Base-by-base conservation (phyloP, 805 yeast species). In the Torulaspora indica region DNA sequence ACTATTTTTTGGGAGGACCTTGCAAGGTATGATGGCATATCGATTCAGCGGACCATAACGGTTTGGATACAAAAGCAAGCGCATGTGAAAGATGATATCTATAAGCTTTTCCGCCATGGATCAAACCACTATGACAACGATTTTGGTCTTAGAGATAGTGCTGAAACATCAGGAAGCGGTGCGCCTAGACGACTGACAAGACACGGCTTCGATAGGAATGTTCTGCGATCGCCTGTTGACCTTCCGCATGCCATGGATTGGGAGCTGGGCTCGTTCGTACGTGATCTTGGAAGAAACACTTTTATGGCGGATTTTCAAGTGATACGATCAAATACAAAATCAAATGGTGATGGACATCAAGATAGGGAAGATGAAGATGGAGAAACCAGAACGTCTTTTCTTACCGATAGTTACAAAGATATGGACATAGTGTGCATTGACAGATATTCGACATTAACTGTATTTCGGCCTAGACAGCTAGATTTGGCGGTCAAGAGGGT, bases 1-100 rank as follows among this genome's bases (percentile, higher is more conserved):
- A 35, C 53, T 3, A 22, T 42, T 7, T 34, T 46, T 4, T 57
- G 58, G 58, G 45, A 51, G 27, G 49, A 53, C 13, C 17, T 52
- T 22, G 46, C 49, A 12, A 40, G 46, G n/a, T 41, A 35, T 22
- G 45, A 48, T 24, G 58, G 57, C 13, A 54, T 52, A 27, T 55
- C 52, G 7, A 38, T 43, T 15, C 28, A 52, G 12, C 42, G 47
- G 24, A 36, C 54, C 5, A 44, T 46, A 2, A 42, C 46, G 13
- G 61, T 53, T n/a, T 60, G 64, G 64, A 56, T 50, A 34, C 57
- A 57, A 40, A 40, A 43, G 33, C 51, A 47, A 29, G 51, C 52
- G n/a, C 51, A 52, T 9, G 40, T 42, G 14, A 49, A 49, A 24
- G 57, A 53, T 38, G 51, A 46, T 25, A 39, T 53, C 13, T 45